Percentiles rank a stretch among this genome's conserved stretches.
phyloP scores from a whole-genome alignment of 2,329 filamentous ascomycete genomes.

The Pseudovirgaria hyperparasitica region DNA sequence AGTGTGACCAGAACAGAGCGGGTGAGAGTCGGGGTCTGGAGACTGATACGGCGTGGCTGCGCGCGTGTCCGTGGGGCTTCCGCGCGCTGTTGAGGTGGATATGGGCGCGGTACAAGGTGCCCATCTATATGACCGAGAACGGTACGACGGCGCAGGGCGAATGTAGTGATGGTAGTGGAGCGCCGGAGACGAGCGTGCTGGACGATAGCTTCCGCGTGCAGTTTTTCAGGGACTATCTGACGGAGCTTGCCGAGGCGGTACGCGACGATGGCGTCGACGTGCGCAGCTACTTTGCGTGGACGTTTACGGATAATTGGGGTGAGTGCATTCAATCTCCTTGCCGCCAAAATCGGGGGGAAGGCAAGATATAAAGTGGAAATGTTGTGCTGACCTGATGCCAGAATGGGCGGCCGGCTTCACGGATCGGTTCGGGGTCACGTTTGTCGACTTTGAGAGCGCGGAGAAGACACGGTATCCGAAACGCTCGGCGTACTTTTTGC shows the following conservation, averaged over 20 bases:
- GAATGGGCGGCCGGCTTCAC: conserved; percentile 31
- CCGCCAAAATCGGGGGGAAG: too few relatives aligned
- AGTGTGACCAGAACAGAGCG: conserved; percentile 23
- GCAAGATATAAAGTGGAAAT: neutral
- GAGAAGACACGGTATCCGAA: conserved; percentile 28
- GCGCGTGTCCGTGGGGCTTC: conserved; percentile 27
- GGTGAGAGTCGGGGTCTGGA: conserved; percentile 21
- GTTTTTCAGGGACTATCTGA: conserved; percentile 27
- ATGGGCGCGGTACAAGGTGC: conserved; percentile 27
- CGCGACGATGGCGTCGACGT: conserved; percentile 25
- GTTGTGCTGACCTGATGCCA: conserved; percentile 1
- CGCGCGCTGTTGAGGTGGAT: conserved; percentile 29
- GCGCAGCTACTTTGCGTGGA: conserved; percentile 30
- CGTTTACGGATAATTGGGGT: conserved; percentile 29
- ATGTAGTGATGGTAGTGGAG: too few relatives aligned
- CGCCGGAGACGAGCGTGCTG: conserved; percentile 20
- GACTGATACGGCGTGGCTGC: conserved; percentile 29
- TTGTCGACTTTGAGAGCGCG: conserved; percentile 27
- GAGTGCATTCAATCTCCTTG: conserved; percentile 8
- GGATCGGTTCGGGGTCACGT: conserved; percentile 28
- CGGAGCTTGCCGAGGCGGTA: conserved; percentile 25
- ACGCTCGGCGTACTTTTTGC: conserved; percentile 7
- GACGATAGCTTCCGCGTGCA: conserved; percentile 27
- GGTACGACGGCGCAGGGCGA: conserved; percentile 30
- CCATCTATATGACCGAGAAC: conserved; percentile 33